Conservation (phyloP, 768 basidiomycete genomes). For the Trametes meyenii region DNA sequence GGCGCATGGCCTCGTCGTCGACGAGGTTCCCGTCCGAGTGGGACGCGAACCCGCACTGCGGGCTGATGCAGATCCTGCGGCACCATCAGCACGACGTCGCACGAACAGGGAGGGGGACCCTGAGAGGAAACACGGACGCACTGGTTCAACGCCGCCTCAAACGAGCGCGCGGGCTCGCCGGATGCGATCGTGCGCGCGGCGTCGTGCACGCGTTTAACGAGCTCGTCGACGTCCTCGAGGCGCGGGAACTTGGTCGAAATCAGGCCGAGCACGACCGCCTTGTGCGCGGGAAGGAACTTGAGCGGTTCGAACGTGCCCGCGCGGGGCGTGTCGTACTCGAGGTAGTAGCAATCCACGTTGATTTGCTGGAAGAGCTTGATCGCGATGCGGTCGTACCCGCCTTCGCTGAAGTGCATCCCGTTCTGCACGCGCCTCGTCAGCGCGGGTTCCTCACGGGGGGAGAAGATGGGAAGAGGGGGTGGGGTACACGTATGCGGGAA, state of each 20-base stretch:
- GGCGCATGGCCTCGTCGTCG: conserved; percentile 38
- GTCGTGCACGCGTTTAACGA: conserved; percentile 44
- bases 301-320: conserved; percentile 64
- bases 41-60: conserved; percentile 55
- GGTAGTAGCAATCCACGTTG: conserved; percentile 56
- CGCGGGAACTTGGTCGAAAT: conserved; percentile 47
- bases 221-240: conserved; percentile 46
- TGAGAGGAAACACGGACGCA: no score
- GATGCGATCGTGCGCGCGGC: conserved; percentile 48
- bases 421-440: conserved; percentile 22
- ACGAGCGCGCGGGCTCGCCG: conserved; percentile 39
- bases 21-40: conserved; percentile 50
- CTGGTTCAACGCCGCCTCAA: conserved; percentile 46
- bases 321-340: conserved; percentile 69
- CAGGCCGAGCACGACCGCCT: conserved; percentile 45
- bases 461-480: background rate
- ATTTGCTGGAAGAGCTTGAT: conserved; percentile 58
- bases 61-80: conserved; percentile 45
- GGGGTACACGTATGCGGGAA: no score
- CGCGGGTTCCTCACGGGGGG: background rate
- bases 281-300: conserved; percentile 49
- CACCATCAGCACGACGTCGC: background rate
- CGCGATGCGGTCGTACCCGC: conserved; percentile 59
- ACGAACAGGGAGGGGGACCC: background rate
- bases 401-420: conserved; percentile 60